Conservation (phyloP, 176 grass and related monocot species). For the Eleusine indica region DNA sequence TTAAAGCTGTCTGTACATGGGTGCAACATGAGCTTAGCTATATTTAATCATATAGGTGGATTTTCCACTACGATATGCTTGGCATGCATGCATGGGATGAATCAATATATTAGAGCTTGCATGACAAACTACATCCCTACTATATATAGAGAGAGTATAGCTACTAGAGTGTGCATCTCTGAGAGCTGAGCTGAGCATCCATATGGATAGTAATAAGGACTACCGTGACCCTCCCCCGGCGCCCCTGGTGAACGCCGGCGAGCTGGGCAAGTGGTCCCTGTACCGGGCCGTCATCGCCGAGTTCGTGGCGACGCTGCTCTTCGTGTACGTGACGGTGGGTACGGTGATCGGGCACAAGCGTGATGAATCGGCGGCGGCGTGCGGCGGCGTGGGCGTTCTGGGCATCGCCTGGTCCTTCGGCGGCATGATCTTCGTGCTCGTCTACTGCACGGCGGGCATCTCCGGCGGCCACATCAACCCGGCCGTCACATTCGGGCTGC, state of each 20-base stretch:
- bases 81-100: not conserved
- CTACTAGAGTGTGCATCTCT: no score
- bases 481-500: constrained; percentile 43
- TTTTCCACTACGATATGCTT: no score
- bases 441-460: constrained; percentile 92
- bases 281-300: constrained; percentile 47
- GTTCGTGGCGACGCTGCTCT: constrained; percentile 42
- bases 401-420: constrained; percentile 93
- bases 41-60: not conserved
- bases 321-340: constrained; percentile 35
- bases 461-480: constrained; percentile 67
- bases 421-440: constrained; percentile 92
- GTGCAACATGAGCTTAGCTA: not conserved
- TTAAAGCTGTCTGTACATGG: not conserved
- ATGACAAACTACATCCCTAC: no score
- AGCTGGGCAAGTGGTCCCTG: constrained; percentile 46
- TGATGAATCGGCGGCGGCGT: not conserved
- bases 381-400: constrained; percentile 66
- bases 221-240: constrained; percentile 40
- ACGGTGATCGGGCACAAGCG: constrained; percentile 41
- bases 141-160: not conserved
- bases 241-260: constrained; percentile 15
- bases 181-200: no score
- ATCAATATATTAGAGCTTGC: not conserved
- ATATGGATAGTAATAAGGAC: constrained; percentile 9